Conservation (phyloP, 352 stramenopile genomes). For the Plasmopara viticola region DNA sequence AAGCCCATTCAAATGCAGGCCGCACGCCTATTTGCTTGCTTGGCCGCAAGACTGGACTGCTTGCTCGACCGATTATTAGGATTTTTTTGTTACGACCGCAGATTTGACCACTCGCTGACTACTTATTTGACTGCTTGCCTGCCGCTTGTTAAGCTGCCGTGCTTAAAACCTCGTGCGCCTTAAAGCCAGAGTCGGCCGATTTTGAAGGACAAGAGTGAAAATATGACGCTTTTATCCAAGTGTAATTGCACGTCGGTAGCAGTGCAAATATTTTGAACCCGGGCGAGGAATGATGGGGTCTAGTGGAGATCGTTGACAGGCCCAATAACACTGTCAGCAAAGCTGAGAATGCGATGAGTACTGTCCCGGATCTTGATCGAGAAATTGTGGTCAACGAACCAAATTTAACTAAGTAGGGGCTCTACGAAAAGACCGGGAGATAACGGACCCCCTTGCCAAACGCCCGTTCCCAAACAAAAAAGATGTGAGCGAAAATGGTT, state of each 20-base stretch:
- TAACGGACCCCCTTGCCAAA: not conserved
- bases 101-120: too few relatives aligned
- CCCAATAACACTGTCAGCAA: not conserved
- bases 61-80: too few relatives aligned
- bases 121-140: too few relatives aligned
- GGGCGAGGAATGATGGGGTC: too few relatives aligned
- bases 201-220: not conserved
- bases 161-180: too few relatives aligned
- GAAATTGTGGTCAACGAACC: not conserved
- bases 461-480: not conserved
- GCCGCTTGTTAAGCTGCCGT: too few relatives aligned
- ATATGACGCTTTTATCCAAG: conserved; percentile 2
- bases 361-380: not conserved
- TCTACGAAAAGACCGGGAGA: not conserved
- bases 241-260: too few relatives aligned
- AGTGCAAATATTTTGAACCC: too few relatives aligned
- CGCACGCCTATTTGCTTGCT: too few relatives aligned
- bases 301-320: not conserved
- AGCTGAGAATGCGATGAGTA: not conserved
- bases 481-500: not conserved
- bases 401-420: not conserved
- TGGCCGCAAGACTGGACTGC: too few relatives aligned
- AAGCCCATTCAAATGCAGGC: too few relatives aligned
- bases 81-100: too few relatives aligned
- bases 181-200: not conserved